Evolutionary conservation across 2,329 filamentous ascomycete genomes (phyloP).

Genomic region (Fusarium sp.): DNA sequence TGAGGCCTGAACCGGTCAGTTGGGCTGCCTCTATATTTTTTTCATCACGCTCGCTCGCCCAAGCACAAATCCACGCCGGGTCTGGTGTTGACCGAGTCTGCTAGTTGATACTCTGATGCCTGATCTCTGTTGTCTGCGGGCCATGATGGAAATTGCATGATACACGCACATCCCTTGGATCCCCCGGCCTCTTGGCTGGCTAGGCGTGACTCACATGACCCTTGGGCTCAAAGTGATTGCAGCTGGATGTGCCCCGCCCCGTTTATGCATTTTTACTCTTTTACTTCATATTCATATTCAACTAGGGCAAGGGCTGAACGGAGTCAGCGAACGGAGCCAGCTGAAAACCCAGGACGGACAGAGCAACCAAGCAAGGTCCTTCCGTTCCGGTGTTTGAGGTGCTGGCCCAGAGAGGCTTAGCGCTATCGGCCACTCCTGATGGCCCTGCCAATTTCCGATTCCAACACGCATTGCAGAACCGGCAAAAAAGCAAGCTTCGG

Average conservation of each 20-base stretch:
- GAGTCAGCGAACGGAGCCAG: conserved; percentile 14
- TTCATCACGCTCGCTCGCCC: neutral
- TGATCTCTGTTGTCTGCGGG: neutral
- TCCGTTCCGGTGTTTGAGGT: conserved; percentile 35
- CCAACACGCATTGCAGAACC: conserved; percentile 7
- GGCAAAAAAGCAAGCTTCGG: neutral
- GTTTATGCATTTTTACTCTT: neutral
- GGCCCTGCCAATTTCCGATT: conserved; percentile 44
- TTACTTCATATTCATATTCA: neutral
- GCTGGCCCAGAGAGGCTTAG: conserved; percentile 25
- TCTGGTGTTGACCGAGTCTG: neutral
- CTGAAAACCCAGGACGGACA: neutral
- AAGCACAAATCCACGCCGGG: neutral
- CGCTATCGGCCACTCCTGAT: conserved; percentile 41
- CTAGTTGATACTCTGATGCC: conserved; percentile 1
- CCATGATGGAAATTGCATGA: neutral
- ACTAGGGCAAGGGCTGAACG: conserved; percentile 9
- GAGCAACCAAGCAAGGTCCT: neutral
- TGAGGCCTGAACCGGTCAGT: conserved; percentile 42
- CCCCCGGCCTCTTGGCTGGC: neutral
- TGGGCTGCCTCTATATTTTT: conserved; percentile 29
- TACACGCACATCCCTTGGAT: neutral
- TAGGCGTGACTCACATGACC: conserved; percentile 10
- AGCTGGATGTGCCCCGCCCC: neutral
- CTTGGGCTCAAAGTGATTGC: neutral